phyloP scores from a whole-genome alignment of 345 rosid species.

The Erucastrum elatum region DNA sequence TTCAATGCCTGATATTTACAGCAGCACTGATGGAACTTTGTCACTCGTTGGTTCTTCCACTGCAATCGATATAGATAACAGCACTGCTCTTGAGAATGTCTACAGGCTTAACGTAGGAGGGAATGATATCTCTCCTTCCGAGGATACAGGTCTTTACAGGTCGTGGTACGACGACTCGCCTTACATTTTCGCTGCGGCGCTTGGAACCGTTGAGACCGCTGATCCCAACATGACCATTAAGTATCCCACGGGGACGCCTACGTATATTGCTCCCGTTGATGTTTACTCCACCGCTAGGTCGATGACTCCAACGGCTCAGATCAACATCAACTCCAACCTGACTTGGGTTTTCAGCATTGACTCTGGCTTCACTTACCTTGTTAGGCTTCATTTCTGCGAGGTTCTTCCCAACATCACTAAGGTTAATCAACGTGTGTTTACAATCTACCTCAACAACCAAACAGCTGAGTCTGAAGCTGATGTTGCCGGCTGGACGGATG shows the following conservation, averaged over 20 bases:
- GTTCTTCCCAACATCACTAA: slow-evolving; percentile 41
- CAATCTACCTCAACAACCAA: slow-evolving; percentile 64
- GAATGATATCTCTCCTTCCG: slow-evolving; percentile 69
- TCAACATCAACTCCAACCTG: slow-evolving; percentile 67
- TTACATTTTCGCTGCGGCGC: slow-evolving; percentile 59
- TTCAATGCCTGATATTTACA: slow-evolving; percentile 88
- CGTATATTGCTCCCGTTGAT: slow-evolving; percentile 65
- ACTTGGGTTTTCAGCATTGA: slow-evolving; percentile 87
- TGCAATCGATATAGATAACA: slow-evolving; percentile 50
- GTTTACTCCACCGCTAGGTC: slow-evolving; percentile 78
- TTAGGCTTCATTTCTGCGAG: slow-evolving; percentile 95
- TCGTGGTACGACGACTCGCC: slow-evolving; percentile 77
- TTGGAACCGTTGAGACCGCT: slow-evolving; percentile 52
- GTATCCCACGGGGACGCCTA: slow-evolving; percentile 52
- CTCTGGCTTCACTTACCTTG: slow-evolving; percentile 70
- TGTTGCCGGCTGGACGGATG: background rate
- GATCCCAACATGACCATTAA: slow-evolving; percentile 47
- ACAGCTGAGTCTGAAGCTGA: slow-evolving; percentile 60
- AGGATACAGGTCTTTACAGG: slow-evolving; percentile 77
- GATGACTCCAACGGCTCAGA: slow-evolving; percentile 57
- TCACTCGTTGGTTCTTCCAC: slow-evolving; percentile 44
- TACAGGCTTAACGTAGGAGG: slow-evolving; percentile 92
- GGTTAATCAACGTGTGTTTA: slow-evolving; percentile 68
- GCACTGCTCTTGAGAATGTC: slow-evolving; percentile 81
- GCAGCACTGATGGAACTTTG: slow-evolving; percentile 47